Conservation (phyloP, 768 basidiomycete species). For the Pleurotus tuber-regium region DNA sequence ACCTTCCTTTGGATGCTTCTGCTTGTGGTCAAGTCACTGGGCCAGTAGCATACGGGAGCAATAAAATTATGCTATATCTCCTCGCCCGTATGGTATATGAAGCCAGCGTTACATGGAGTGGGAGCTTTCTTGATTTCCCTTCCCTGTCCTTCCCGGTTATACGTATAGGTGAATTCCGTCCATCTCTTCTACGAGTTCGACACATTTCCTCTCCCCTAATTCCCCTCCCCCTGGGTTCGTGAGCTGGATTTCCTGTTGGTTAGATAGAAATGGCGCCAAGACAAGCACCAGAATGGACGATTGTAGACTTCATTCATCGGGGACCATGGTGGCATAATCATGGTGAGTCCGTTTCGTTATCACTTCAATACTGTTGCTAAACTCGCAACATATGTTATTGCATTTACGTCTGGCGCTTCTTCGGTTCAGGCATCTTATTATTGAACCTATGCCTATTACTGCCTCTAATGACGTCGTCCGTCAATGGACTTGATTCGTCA, state of each 20-base stretch:
- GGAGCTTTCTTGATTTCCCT: constrained; percentile 5
- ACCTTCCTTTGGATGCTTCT: constrained; percentile 8
- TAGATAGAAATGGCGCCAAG: constrained; percentile 17
- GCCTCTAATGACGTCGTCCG: constrained; percentile 61
- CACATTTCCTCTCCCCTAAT: background rate
- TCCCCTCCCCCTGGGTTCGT: background rate
- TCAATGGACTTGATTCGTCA: constrained; percentile 71
- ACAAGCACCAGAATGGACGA: constrained; percentile 46
- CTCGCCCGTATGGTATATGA: constrained; percentile 8
- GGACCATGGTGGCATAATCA: constrained; percentile 63
- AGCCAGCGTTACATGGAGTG: constrained; percentile 9
- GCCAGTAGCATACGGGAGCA: constrained; percentile 9
- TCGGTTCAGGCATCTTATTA: constrained; percentile 46
- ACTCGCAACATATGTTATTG: background rate
- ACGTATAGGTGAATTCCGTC: background rate
- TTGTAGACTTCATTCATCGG: constrained; percentile 57
- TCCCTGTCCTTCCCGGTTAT: background rate
- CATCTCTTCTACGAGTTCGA: background rate
- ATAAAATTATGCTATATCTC: background rate
- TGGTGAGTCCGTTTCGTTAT: constrained; percentile 32
- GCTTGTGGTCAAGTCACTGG: constrained; percentile 6
- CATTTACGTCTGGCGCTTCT: too few relatives aligned
- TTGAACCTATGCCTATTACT: constrained; percentile 59
- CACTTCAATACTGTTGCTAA: background rate
- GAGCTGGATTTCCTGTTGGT: constrained; percentile 11